Evolutionary conservation across 75 land plant species (phyloP).

Genomic region (Gnetum montanum): DNA sequence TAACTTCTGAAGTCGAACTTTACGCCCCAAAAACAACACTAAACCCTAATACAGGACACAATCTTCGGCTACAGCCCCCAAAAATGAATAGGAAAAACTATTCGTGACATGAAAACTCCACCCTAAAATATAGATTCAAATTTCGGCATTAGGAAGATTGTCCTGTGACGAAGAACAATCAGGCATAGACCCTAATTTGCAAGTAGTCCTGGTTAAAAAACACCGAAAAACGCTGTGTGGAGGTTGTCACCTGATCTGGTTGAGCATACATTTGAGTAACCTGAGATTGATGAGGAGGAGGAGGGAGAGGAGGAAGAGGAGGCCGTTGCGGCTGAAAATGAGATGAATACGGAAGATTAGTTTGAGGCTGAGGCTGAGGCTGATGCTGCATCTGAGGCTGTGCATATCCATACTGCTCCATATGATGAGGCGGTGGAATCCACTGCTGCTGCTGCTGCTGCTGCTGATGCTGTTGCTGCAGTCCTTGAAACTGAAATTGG

Average conservation of each 20-base stretch:
- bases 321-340: background rate
- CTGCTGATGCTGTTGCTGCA: constrained; percentile 1
- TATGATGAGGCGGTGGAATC: background rate
- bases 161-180: too few relatives aligned
- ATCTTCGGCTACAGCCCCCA: too few relatives aligned
- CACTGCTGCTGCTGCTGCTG: background rate
- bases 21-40: too few relatives aligned
- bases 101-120: too few relatives aligned
- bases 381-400: background rate
- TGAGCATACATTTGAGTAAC: constrained; percentile 13
- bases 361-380: background rate
- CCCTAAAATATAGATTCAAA: too few relatives aligned
- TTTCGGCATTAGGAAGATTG: too few relatives aligned
- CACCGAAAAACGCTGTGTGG: background rate
- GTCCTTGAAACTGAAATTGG: too few relatives aligned
- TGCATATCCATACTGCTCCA: background rate
- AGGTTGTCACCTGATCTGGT: constrained; percentile 11
- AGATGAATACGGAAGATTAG: background rate
- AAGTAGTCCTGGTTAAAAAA: too few relatives aligned
- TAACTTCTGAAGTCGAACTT: too few relatives aligned
- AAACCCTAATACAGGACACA: too few relatives aligned
- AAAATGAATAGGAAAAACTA: too few relatives aligned
- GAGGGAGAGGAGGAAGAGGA: background rate
- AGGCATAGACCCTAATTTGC: too few relatives aligned
- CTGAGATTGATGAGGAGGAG: constrained; percentile 8